A percentile compares a stretch with the other conserved stretches of the same genome.
These are phyloP conservation scores for Firmiana major DNA, from an alignment of 345 rosid species.

Conservation along the genomic window DNA sequence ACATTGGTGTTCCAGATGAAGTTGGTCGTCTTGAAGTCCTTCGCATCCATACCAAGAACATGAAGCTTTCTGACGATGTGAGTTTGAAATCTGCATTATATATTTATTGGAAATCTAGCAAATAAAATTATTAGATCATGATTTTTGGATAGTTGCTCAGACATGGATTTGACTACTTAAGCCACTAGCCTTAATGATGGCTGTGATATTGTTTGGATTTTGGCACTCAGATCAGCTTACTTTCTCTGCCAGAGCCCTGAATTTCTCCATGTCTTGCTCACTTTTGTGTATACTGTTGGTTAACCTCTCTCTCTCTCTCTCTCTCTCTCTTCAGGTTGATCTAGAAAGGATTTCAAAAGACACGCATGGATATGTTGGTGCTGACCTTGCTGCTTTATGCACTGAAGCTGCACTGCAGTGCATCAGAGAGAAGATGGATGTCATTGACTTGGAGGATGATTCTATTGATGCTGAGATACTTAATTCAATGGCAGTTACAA, in stretches of 20 bases:
- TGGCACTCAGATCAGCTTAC: not conserved
- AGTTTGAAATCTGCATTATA: not conserved
- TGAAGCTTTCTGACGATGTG: constrained; percentile 50
- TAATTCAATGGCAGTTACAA: constrained; percentile 65
- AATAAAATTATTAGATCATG: not conserved
- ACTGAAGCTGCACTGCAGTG: constrained; percentile 74
- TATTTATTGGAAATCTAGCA: not conserved
- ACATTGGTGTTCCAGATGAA: constrained; percentile 49
- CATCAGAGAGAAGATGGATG: constrained; percentile 75
- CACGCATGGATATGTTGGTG: constrained; percentile 63
- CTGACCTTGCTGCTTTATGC: constrained; percentile 69
- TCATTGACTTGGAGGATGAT: constrained; percentile 63
- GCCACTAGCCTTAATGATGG: not conserved
- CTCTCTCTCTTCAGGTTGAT: constrained; percentile 36
- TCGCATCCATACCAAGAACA: constrained; percentile 47
- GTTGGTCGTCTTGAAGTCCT: constrained; percentile 49
- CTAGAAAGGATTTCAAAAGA: constrained; percentile 55
- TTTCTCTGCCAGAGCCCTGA: not conserved
- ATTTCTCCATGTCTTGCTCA: not conserved
- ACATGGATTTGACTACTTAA: not conserved
- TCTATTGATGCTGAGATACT: constrained; percentile 65
- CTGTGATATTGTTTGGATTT: not conserved
- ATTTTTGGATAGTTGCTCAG: not conserved
- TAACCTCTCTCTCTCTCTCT: not conserved
- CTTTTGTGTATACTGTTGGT: not conserved